Conservation (phyloP, 2,329 filamentous ascomycete species). For the Aspergillus tubingensis region DNA sequence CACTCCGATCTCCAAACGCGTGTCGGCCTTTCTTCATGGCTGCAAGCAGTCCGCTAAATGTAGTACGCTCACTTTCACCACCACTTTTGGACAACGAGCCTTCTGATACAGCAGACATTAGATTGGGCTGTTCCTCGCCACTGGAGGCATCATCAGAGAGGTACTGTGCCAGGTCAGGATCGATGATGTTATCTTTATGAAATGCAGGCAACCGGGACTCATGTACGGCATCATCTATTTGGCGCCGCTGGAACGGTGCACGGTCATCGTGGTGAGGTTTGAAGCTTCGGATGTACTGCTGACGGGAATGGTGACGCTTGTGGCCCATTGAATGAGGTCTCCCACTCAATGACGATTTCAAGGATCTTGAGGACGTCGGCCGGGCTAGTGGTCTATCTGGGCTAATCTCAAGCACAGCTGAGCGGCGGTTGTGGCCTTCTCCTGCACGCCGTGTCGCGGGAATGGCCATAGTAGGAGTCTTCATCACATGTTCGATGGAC, state of each 20-base stretch:
- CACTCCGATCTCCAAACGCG: constrained; percentile 70
- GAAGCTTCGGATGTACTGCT: constrained; percentile 76
- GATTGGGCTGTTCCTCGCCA: constrained; percentile 85
- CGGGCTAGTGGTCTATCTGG: constrained; percentile 73
- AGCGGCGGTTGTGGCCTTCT: constrained; percentile 79
- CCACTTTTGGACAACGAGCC: constrained; percentile 63
- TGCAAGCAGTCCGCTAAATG: constrained; percentile 70
- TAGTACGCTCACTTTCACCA: constrained; percentile 72
- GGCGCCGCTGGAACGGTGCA: constrained; percentile 81
- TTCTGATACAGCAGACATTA: constrained; percentile 72
- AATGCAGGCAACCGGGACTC: constrained; percentile 81
- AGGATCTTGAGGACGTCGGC: constrained; percentile 90
- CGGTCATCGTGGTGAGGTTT: constrained; percentile 74
- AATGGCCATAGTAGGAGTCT: constrained; percentile 64
- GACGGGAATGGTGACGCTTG: constrained; percentile 82
- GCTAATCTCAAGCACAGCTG: constrained; percentile 87
- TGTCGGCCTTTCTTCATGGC: constrained; percentile 76
- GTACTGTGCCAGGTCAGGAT: constrained; percentile 91
- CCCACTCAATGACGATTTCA: constrained; percentile 70
- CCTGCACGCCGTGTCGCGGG: constrained; percentile 66
- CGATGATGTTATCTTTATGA: constrained; percentile 97
- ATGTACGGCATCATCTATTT: constrained; percentile 65
- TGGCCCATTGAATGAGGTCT: constrained; percentile 80
- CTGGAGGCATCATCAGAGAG: constrained; percentile 94
- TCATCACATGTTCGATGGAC: constrained; percentile 49